Evolutionary conservation across 1,284 basidiomycete species (phyloP).

Genomic region (Pterulicium gracile): DNA sequence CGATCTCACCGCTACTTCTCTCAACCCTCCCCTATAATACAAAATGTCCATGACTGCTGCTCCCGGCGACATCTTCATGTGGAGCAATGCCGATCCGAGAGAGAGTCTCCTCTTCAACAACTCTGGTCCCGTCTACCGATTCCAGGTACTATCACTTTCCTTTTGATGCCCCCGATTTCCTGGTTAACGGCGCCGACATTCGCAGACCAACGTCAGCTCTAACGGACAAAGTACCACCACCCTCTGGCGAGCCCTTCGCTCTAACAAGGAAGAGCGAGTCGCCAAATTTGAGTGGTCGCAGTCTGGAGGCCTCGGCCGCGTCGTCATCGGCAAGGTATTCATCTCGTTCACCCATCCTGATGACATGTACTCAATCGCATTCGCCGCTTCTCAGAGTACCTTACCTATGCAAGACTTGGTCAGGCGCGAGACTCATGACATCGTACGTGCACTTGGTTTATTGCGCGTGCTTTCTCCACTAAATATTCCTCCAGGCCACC

Average conservation of each 20-base stretch:
- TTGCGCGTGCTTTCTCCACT: too few relatives aligned
- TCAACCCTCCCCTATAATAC: slow-evolving; percentile 18
- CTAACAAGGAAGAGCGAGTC: slow-evolving; percentile 74
- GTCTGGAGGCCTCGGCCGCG: slow-evolving; percentile 69
- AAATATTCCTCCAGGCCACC: slow-evolving; percentile 35
- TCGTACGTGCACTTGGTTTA: slow-evolving; percentile 30
- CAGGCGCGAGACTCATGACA: slow-evolving; percentile 46
- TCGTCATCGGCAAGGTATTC: slow-evolving; percentile 67
- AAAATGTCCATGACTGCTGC: slow-evolving; percentile 34
- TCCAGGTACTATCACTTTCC: slow-evolving; percentile 47
- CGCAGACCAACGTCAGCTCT: slow-evolving; percentile 51
- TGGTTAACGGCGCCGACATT: slow-evolving; percentile 6
- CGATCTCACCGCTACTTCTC: slow-evolving; percentile 13
- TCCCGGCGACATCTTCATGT: slow-evolving; percentile 64
- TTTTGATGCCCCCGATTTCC: background rate
- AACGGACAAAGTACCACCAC: slow-evolving; percentile 64
- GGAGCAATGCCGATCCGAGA: slow-evolving; percentile 76
- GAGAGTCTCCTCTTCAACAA: slow-evolving; percentile 72
- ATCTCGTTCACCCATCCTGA: slow-evolving; percentile 7
- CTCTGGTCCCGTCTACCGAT: slow-evolving; percentile 72
- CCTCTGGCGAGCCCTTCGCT: slow-evolving; percentile 62
- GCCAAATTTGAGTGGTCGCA: slow-evolving; percentile 77
- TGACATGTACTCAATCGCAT: slow-evolving; percentile 10
- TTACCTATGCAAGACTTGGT: slow-evolving; percentile 73
- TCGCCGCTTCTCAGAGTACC: slow-evolving; percentile 38